Evolutionary conservation across 352 stramenopile species (phyloP).

Genomic region (Pythium chondricola): DNA sequence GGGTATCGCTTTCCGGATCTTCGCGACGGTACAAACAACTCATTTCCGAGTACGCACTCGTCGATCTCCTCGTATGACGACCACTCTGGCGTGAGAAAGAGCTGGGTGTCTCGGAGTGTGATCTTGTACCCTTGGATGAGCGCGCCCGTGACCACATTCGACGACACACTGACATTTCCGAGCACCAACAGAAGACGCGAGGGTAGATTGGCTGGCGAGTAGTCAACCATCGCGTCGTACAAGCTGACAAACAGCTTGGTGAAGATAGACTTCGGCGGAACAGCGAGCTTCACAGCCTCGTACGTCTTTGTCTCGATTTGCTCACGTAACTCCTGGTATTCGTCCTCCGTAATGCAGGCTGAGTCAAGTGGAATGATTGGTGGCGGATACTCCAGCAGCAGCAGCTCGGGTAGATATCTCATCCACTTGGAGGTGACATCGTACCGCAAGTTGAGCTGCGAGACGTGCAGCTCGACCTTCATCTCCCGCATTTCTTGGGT

Average conservation of each 20-base stretch:
- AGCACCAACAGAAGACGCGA: slow-evolving; percentile 75
- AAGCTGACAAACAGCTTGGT: slow-evolving; percentile 86
- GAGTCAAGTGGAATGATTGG: slow-evolving; percentile 83
- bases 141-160: slow-evolving; percentile 82
- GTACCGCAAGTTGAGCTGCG: slow-evolving; percentile 76
- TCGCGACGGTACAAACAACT: slow-evolving; percentile 37
- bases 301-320: slow-evolving; percentile 28
- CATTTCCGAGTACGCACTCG: slow-evolving; percentile 52
- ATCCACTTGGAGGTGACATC: slow-evolving; percentile 80
- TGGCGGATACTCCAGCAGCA: slow-evolving; percentile 75
- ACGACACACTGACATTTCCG: slow-evolving; percentile 69
- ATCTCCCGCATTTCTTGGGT: slow-evolving; percentile 87
- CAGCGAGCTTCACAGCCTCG: slow-evolving; percentile 56
- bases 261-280: slow-evolving; percentile 75
- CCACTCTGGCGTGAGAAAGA: slow-evolving; percentile 65
- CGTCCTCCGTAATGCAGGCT: slow-evolving; percentile 46
- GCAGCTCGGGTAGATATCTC: slow-evolving; percentile 63
- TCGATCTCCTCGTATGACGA: slow-evolving; percentile 69
- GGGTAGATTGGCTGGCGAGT: slow-evolving; percentile 48
- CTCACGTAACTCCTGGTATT: slow-evolving; percentile 34
- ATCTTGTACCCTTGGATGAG: slow-evolving; percentile 87
- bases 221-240: slow-evolving; percentile 79
- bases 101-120: slow-evolving; percentile 52
- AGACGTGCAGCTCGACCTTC: slow-evolving; percentile 83
- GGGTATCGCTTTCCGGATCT: slow-evolving; percentile 28